phyloP scores from a whole-genome alignment of 2,329 filamentous ascomycete species.

The Pseudogymnoascus sp. region DNA sequence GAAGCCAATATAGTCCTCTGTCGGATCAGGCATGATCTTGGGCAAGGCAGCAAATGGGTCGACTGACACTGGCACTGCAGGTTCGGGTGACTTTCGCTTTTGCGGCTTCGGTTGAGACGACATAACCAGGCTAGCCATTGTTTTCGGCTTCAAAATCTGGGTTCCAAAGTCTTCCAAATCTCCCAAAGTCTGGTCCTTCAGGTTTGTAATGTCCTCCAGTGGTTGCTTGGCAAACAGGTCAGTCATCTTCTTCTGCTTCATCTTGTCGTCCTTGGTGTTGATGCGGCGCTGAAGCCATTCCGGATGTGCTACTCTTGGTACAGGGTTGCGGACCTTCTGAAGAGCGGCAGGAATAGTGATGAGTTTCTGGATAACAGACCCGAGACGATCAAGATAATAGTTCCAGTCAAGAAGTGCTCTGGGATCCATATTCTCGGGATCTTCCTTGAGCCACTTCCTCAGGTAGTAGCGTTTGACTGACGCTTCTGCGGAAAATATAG shows the following conservation, averaged over 20 bases:
- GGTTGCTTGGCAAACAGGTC: constrained; percentile 75
- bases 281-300: constrained; percentile 95
- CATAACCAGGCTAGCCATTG: constrained; percentile 38
- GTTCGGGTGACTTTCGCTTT: constrained; percentile 69
- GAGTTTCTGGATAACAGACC: constrained; percentile 96
- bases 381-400: constrained; percentile 92
- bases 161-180: constrained; percentile 80
- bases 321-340: constrained; percentile 90
- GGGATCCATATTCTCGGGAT: constrained; percentile 84
- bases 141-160: constrained; percentile 59
- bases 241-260: constrained; percentile 98
- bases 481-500: constrained; percentile 93
- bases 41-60: constrained; percentile 82
- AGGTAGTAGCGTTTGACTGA: constrained; percentile 82
- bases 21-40: constrained; percentile 73
- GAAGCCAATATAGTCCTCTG: constrained; percentile 81
- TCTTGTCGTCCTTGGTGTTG: constrained; percentile 89
- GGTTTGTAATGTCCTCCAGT: constrained; percentile 65
- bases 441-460: constrained; percentile 92
- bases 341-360: constrained; percentile 97
- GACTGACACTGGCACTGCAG: constrained; percentile 49
- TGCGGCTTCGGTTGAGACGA: constrained; percentile 51
- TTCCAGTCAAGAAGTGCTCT: constrained; percentile 89
- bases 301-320: constrained; percentile 86
- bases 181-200: constrained; percentile 45